Conservation (phyloP, 169 alveolate species). For the Eimeria zaria region DNA sequence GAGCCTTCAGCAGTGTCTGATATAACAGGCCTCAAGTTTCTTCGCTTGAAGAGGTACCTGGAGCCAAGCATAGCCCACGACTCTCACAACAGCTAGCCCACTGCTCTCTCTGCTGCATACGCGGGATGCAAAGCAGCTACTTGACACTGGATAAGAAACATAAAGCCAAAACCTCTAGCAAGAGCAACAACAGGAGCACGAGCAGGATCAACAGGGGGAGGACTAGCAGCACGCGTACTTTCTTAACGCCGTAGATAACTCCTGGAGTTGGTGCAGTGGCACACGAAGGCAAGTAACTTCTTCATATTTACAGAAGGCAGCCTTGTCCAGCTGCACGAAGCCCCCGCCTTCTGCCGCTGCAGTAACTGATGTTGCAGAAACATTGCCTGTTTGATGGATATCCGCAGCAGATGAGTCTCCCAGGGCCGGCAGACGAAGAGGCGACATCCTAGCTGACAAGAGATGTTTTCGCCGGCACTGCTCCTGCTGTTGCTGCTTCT, state of each 20-base stretch:
- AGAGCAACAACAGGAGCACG: not conserved
- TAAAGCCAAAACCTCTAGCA: not conserved
- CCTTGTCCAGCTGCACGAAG: slow-evolving; percentile 39
- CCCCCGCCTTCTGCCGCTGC: not conserved
- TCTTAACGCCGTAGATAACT: slow-evolving; percentile 27
- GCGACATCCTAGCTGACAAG: not conserved
- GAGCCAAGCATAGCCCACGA: not conserved
- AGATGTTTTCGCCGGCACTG: not conserved
- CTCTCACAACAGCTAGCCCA: not conserved
- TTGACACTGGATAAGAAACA: not conserved
- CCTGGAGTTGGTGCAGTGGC: slow-evolving; percentile 50
- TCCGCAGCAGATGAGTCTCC: not conserved
- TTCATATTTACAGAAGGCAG: not conserved
- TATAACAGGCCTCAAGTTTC: slow-evolving; percentile 42
- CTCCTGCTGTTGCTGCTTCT: not conserved
- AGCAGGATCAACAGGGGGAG: not conserved
- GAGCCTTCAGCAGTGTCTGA: not conserved
- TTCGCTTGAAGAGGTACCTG: slow-evolving; percentile 56
- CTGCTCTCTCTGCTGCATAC: not conserved
- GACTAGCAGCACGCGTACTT: not conserved
- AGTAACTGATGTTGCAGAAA: not conserved
- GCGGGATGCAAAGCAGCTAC: not conserved
- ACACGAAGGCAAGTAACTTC: slow-evolving; percentile 57
- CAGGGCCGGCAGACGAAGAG: not conserved
- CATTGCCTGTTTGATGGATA: not conserved